Evolutionary conservation across 2,329 filamentous ascomycete species (phyloP).

Genomic region (Exserohilum turcica): DNA sequence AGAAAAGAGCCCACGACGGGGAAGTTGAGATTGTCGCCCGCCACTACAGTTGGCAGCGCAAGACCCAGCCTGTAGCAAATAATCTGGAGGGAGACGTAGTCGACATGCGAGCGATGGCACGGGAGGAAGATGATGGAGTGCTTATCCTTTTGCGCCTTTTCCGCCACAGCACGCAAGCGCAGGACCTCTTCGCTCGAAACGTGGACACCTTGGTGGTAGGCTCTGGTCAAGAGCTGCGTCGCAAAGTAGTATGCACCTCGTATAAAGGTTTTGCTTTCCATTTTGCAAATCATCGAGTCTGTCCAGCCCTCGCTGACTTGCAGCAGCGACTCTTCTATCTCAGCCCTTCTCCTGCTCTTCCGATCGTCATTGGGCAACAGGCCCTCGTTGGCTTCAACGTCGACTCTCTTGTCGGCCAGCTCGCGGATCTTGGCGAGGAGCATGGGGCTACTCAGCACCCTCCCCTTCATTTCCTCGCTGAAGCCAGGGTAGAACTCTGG

Average conservation of each 20-base stretch:
- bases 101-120: conserved; percentile 92
- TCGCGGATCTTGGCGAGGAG: conserved; percentile 75
- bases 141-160: conserved; percentile 81
- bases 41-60: conserved; percentile 86
- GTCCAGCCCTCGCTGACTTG: conserved; percentile 86
- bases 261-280: conserved; percentile 94
- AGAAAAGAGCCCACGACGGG: conserved; percentile 87
- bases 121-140: conserved; percentile 96
- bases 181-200: conserved; percentile 94
- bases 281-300: conserved; percentile 98
- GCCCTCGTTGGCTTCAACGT: conserved; percentile 79
- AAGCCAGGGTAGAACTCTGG: conserved; percentile 93
- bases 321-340: conserved; percentile 73
- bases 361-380: conserved; percentile 61
- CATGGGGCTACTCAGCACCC: conserved; percentile 75
- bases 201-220: conserved; percentile 97
- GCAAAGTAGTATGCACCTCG: conserved; percentile 86
- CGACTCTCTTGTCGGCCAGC: conserved; percentile 74
- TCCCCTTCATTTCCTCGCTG: conserved; percentile 82
- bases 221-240: conserved; percentile 86
- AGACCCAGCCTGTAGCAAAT: conserved; percentile 95
- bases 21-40: conserved; percentile 95
- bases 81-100: conserved; percentile 92
- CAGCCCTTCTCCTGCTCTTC: conserved; percentile 65
- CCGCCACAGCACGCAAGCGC: conserved; percentile 78